Base-by-base conservation (phyloP, 768 basidiomycete species). In the Termitomyces sp. region DNA sequence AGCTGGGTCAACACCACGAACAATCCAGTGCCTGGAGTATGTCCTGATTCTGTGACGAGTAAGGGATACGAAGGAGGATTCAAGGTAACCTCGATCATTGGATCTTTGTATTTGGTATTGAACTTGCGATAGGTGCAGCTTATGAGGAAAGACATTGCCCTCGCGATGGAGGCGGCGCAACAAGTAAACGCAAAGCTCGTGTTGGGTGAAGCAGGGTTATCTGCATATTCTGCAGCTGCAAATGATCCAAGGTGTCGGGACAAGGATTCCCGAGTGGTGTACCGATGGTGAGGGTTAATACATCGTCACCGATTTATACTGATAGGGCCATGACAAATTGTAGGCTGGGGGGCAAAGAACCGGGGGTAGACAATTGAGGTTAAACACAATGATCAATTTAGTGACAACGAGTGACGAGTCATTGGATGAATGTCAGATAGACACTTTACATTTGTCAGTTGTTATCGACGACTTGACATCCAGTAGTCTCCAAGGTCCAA, bases 401-500 rank as follows among this genome's bases (percentile, higher is more conserved):
- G 7, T 40, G n/a, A n/a, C 32, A n/a, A n/a, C n/a, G n/a, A n/a
- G n/a, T n/a, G n/a, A n/a, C n/a, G n/a, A n/a, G n/a, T n/a, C n/a
- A 22, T 22, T 27, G 27, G n/a, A 11, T 11, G 29, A 11, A 20
- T 13, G 31, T 31, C 11, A 18, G 4, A n/a, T 20, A 5, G n/a
- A 9, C 7, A 13, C 18, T 11, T 31, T 18, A 4, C 16, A 43
- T 25, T 27, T 25, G 32, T 23, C 52, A 52, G 23, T 25, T 41
- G 9, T 32, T 57, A 56, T 58, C 57, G 49, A 44, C 46, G 48
- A 45, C 56, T 55, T 40, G 59, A 57, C 10, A 67, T 62, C 86
- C 86, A 87, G 84, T 84, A 88, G 7, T 82, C 76, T 3, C 73
- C 76, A 29, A 82, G 67, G 60, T 82, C 82, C 33, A 86, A 63